Evolutionary conservation across 73 alveolate genomes (phyloP), one percentile per base, ranked within the genome.

Genomic region (Paraurostyla sp.): DNA sequence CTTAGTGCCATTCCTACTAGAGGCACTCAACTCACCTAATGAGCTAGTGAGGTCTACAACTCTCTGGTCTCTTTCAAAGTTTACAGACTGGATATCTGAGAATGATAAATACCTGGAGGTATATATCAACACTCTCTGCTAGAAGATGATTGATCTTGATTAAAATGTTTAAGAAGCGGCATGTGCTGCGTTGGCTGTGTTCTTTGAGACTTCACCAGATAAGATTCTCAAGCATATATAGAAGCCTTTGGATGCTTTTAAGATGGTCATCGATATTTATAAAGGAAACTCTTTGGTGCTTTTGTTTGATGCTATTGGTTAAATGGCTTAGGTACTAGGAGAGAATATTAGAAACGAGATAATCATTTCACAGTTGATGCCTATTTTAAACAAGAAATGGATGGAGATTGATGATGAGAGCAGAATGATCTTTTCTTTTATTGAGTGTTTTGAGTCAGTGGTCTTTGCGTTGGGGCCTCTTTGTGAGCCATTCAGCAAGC

Each of bases 31-130:
- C 23, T 30, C 52, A 30, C 68, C 48, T 27, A 41, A 35, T n/a
- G 54, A 58, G 20, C 15, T 42, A 18, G 43, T 84, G 22, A 71
- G 91, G 50, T 58, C 96, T 23, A 91, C 96, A n/a, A 49, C 93
- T 29, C 63, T 83, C 49, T 91, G 96, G 96, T 63, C 96, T 13
- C 89, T 91, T 0, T 85, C 93, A 0, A 91, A 85, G 50, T 91
- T 85, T 58, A 32, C 93, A 11, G 76, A 76, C 9, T 91, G 93
- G 92, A 91, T 91, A 0, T 54, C 50, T 0, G 54, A 85, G 29
- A 58, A 57, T 20, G 87, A 73, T 15, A 75, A 60, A 40, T 48
- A 46, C 22, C 9, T 90, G 20, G 59, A 69, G 63, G 22, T 27
- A 7, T 83, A 83, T 51, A 40, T 73, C n/a, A 30, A 42, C 33